Evolutionary conservation across 1,284 basidiomycete genomes (phyloP).

Genomic region (Irpex sp.): DNA sequence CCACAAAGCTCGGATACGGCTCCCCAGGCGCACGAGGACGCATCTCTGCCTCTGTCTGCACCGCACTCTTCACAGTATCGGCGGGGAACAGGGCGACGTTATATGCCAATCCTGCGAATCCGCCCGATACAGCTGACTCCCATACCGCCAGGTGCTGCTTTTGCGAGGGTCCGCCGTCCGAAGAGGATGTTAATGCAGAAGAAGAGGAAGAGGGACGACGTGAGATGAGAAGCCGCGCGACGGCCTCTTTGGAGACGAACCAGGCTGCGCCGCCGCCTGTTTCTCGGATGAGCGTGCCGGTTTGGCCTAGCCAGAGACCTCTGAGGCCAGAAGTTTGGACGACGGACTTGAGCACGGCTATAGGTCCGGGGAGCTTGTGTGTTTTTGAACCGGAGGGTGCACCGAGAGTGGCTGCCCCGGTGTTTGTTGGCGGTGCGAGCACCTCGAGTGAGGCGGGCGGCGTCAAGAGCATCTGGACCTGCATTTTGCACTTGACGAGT

Average conservation of each 20-base stretch:
- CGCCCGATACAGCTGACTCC: slow-evolving; percentile 86
- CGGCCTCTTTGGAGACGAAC: slow-evolving; percentile 84
- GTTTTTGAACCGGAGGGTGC: slow-evolving; percentile 17
- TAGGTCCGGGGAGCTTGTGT: slow-evolving; percentile 52
- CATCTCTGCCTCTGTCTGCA: slow-evolving; percentile 93
- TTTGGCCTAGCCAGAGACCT: slow-evolving; percentile 88
- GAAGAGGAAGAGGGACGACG: slow-evolving; percentile 26
- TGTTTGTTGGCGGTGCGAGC: slow-evolving; percentile 20
- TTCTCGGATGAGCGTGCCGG: slow-evolving; percentile 83
- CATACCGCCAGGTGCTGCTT: slow-evolving; percentile 62
- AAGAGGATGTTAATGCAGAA: slow-evolving; percentile 3
- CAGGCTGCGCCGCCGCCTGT: slow-evolving; percentile 86
- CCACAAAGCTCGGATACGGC: slow-evolving; percentile 55
- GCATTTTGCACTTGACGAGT: slow-evolving; percentile 94
- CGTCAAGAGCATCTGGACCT: slow-evolving; percentile 79
- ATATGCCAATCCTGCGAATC: slow-evolving; percentile 84
- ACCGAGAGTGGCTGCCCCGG: slow-evolving; percentile 12
- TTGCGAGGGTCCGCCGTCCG: slow-evolving; percentile 16
- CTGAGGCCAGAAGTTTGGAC: slow-evolving; percentile 65
- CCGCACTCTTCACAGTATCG: slow-evolving; percentile 91
- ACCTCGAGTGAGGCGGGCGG: slow-evolving; percentile 23
- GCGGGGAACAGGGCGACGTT: slow-evolving; percentile 89
- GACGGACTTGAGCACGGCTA: slow-evolving; percentile 63
- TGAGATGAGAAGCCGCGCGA: slow-evolving; percentile 54
- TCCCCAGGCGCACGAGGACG: slow-evolving; percentile 43